Evolutionary conservation across 371 early-diverging fungal species (phyloP), one percentile per base, ranked within the genome.

Genomic region (Funneliformis caledonium): DNA sequence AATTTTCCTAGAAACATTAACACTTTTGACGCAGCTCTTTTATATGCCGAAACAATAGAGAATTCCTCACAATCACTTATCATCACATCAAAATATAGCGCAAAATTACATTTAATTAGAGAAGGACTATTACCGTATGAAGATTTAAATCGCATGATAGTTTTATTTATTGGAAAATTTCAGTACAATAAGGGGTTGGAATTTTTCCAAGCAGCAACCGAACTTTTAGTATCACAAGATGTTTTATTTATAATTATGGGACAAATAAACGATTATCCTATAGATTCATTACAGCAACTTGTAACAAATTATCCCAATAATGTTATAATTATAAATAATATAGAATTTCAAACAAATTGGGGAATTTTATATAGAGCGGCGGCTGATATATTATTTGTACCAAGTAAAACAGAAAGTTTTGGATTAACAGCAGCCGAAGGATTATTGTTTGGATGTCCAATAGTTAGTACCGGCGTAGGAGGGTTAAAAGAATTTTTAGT

Each of bases 351-450:
- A 73, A 78, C 80, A 1, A 83, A 86, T 43, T 91, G 89, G 89
- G 82, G 86, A 6, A 82, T 87, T 4, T 88, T 85, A 73, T 88
- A 84, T 76, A 86, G 91, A 73, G 85, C 89, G 6, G 92, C 92
- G 0, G 91, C 92, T 6, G 92, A 92, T 76, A 88, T 89, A 83
- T 85, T 89, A 16, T 85, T 89, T 79, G 91, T 90, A 2, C 91
- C 91, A 0, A 88, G 88, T 33, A 37, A 86, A 75, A 89, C 91
- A 0, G 91, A 91, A 75, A 89, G 88, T 68, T 89, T 90, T 84
- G 92, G 92, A 0, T 81, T 91, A 9, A 87, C 89, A 7, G 91
- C 91, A 8, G 91, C 85, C 0, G 91, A 92, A 76, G 92, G 91
- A 0, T 82, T 92, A 7, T 80, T 89, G 56, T 91, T 91, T 86